phyloP scores from a whole-genome alignment of 192 early-diverging fungal species.

The Backusella psychrophila region DNA sequence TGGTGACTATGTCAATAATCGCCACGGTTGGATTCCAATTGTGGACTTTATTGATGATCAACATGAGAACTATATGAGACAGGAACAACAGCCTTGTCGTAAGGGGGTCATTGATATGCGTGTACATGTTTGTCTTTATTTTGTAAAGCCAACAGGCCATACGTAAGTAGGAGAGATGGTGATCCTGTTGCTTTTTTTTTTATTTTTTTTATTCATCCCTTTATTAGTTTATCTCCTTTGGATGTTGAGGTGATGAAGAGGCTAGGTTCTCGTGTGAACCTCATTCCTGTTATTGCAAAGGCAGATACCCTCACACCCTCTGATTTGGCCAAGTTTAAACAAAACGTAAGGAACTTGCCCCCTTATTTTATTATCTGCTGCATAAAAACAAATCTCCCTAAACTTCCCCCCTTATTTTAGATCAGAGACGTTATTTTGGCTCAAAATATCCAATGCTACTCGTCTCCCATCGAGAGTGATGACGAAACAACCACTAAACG shows the following conservation, averaged over 20 bases:
- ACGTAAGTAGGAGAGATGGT: slow-evolving; percentile 54
- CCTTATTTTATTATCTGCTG: slow-evolving; percentile 14
- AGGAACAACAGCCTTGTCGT: slow-evolving; percentile 87
- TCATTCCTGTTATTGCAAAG: slow-evolving; percentile 93
- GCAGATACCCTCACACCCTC: slow-evolving; percentile 87
- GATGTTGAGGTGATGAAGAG: slow-evolving; percentile 98
- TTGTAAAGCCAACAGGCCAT: slow-evolving; percentile 97
- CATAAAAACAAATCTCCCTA: slow-evolving; percentile 2
- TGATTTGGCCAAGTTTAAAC: slow-evolving; percentile 86
- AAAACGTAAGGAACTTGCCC: slow-evolving; percentile 48
- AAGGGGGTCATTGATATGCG: slow-evolving; percentile 91
- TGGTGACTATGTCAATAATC: slow-evolving; percentile 98
- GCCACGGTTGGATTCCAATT: slow-evolving; percentile 95
- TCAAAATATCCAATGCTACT: slow-evolving; percentile 85
- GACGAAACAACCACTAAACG: slow-evolving; percentile 77
- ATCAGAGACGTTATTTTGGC: slow-evolving; percentile 80
- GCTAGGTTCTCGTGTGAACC: slow-evolving; percentile 86
- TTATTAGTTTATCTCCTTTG: slow-evolving; percentile 61
- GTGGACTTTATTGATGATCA: slow-evolving; percentile 93
- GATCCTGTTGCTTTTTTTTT: too few species aligned
- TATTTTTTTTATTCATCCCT: background rate
- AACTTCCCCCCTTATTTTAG: slow-evolving; percentile 23
- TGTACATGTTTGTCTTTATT: slow-evolving; percentile 94
- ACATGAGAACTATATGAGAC: slow-evolving; percentile 87
- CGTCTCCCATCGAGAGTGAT: slow-evolving; percentile 73